Percentiles rank a stretch among this genome's conserved stretches.
phyloP scores from a whole-genome alignment of 2,329 filamentous ascomycete species.

The Arthrinium puccinioides region DNA sequence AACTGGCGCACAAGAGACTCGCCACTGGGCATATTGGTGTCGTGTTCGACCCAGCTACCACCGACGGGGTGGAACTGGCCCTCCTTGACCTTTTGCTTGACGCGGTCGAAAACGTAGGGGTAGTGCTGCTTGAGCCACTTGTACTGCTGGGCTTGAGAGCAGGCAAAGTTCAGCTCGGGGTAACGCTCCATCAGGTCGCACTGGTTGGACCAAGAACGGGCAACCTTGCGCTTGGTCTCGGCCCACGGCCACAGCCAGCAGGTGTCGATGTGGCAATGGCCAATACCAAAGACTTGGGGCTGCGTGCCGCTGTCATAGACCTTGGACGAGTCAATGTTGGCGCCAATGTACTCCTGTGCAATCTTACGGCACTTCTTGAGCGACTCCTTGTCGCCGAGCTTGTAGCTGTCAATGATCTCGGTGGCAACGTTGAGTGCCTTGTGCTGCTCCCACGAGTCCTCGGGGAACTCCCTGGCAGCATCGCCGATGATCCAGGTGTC shows the following conservation, averaged over 20 bases:
- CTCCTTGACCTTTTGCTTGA: conserved; percentile 84
- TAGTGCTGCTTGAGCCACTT: conserved; percentile 94
- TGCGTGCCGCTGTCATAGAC: conserved; percentile 74
- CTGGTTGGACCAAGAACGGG: conserved; percentile 92
- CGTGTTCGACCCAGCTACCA: conserved; percentile 97
- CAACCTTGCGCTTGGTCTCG: conserved; percentile 95
- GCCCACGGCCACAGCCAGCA: conserved; percentile 99
- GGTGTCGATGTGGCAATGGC: conserved; percentile 95
- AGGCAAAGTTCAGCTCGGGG: conserved; percentile 85
- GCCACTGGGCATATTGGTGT: conserved; percentile 94
- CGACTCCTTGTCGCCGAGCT: conserved; percentile 69
- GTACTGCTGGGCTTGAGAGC: conserved; percentile 93
- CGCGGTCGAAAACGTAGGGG: conserved; percentile 79
- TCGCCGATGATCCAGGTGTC: conserved; percentile 97
- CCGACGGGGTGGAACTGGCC: conserved; percentile 92
- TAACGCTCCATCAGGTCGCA: conserved; percentile 94
- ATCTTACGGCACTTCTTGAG: conserved; percentile 77
- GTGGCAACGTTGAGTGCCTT: conserved; percentile 78
- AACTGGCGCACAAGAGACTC: conserved; percentile 94
- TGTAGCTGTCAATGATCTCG: conserved; percentile 83
- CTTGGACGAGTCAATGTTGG: conserved; percentile 71
- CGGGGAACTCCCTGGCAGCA: conserved; percentile 83
- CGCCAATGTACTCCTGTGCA: conserved; percentile 74
- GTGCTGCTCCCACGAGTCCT: conserved; percentile 83
- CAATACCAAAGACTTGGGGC: conserved; percentile 79